These are phyloP conservation scores for Chrysosphaeria jannelii DNA, from an alignment of 2,329 filamentous ascomycete species.

Conservation along the genomic window DNA sequence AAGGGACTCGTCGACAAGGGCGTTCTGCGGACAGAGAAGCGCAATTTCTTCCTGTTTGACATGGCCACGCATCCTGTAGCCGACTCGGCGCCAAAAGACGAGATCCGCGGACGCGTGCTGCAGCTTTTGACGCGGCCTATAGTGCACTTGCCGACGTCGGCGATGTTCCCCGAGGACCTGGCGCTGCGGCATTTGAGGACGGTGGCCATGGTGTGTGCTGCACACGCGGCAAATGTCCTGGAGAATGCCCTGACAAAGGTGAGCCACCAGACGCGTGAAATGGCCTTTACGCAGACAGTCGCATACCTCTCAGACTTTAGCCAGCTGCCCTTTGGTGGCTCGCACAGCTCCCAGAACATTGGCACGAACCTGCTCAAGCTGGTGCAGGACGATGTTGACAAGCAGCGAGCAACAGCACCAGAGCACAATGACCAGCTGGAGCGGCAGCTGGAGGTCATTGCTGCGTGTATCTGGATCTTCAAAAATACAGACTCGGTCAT, in stretches of 20 bases:
- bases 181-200: slow-evolving; percentile 85
- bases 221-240: slow-evolving; percentile 89
- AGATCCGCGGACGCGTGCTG: slow-evolving; percentile 75
- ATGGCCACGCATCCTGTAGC: slow-evolving; percentile 98
- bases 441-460: slow-evolving; percentile 85
- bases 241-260: slow-evolving; percentile 91
- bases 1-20: slow-evolving; percentile 98
- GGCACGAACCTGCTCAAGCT: slow-evolving; percentile 77
- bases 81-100: slow-evolving; percentile 88
- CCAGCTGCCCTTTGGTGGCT: slow-evolving; percentile 84
- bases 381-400: slow-evolving; percentile 4
- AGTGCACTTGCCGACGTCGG: slow-evolving; percentile 58
- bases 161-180: slow-evolving; percentile 78
- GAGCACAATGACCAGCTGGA: slow-evolving; percentile 74
- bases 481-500: slow-evolving; percentile 88
- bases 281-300: slow-evolving; percentile 90
- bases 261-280: slow-evolving; percentile 76
- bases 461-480: slow-evolving; percentile 89
- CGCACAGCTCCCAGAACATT: slow-evolving; percentile 51
- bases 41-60: slow-evolving; percentile 97
- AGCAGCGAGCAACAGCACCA: neutral
- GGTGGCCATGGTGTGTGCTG: slow-evolving; percentile 86
- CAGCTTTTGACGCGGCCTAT: slow-evolving; percentile 83
- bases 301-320: slow-evolving; percentile 88
- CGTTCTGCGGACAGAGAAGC: slow-evolving; percentile 92